Base-by-base conservation (phyloP, 768 basidiomycete species). In the Termitomyces sp. region DNA sequence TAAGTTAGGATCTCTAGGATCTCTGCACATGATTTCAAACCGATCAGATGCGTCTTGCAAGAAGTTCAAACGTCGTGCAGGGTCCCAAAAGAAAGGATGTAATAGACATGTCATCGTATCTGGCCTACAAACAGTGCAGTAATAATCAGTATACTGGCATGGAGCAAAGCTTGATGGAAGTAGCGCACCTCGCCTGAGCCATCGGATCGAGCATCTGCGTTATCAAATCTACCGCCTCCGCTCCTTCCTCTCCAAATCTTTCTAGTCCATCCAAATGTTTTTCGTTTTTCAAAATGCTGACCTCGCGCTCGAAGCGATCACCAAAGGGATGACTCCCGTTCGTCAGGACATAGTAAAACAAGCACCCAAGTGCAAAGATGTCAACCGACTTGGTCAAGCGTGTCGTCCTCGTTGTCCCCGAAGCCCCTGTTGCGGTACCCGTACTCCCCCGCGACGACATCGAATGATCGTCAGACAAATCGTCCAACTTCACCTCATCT, bases 71-170 rank as follows among this genome's bases (percentile, higher is more conserved):
- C 96, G 82, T 56, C 89, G 85, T 8, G 81, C 87, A 0, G 94
- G 75, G 55, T 94, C 87, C 97, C 97, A 99, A 77, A 98, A 99
- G 79, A 91, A 96, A 0, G 97, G 97, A 73, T 98, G 96, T 22
- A 90, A 74, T 20, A 98, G 78, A 70, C 89, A 90, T n/a, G 83
- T 84, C 13, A 82, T 84, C 7, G 95, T 96, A 62, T 94, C 88
- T 1, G 95, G 97, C 66, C 96, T 93, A 65, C 11, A 35, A 43
- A 35, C 20, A 40, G 10, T 5, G 11, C 6, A 40, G 20, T 14
- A 20, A 45, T 16, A 40, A 44, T 54, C 20, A 54, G 32, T 54
- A 40, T 41, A 40, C 40, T 41, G n/a, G 28, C 9, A 54, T 13
- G 10, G 7, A 33, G 14, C 43, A 14, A 9, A 32, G 9, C 11